phyloP scores from a whole-genome alignment of 129 eudicot species.

The carrot (Daucus carota) region DH1_v3.0 NC_030384.2:35198001-35198500 shows the following conservation, averaged over 20 bases:
- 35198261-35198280: too few relatives aligned
- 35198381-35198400: too few relatives aligned
- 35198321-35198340: too few relatives aligned
- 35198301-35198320: too few relatives aligned
- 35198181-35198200: background rate
- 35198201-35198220: background rate
- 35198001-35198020: background rate
- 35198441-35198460: too few relatives aligned
- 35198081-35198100: background rate
- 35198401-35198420: too few relatives aligned
- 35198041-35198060: background rate
- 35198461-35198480: too few relatives aligned
- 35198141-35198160: background rate
- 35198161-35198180: background rate
- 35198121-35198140: background rate
- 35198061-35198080: background rate
- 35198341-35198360: too few relatives aligned
- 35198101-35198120: background rate
- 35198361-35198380: background rate
- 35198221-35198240: background rate
- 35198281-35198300: too few relatives aligned
- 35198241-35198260: background rate
- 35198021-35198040: constrained; percentile 8
- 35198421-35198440: too few relatives aligned
- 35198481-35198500: too few relatives aligned